Evolutionary conservation across 495 filamentous ascomycete genomes (phyloP), one percentile per base, ranked within the genome.

Genomic region (Annulohypoxylon stygium): DNA sequence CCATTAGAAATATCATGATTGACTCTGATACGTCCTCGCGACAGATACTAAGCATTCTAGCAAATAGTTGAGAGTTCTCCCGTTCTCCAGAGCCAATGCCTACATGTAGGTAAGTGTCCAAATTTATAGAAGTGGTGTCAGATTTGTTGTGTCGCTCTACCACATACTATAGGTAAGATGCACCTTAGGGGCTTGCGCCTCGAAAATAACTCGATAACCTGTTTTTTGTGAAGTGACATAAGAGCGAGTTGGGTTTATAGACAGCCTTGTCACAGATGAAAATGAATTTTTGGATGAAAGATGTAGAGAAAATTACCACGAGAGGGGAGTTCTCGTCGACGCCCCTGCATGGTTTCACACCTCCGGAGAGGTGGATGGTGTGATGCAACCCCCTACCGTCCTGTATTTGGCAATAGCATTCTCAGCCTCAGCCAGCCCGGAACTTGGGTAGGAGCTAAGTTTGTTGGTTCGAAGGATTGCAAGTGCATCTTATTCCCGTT

Each of bases 341-440:
- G 47, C 67, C 67, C 59, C 59, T 70, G 59, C 59, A 58, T 63
- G 9, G 23, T 70, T 41, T 58, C 59, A 50, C 50, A 69, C 59
- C 43, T n/a, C 16, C 50, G n/a, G n/a, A 37, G 59, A 50, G 26
- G 37, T 50, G 62, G 50, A 37, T 37, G 43, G 54, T 20, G 14
- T 57, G 53, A 54, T 54, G 33, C 30, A 43, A 50, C 36, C 50
- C 20, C 34, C 43, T 39, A 30, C 3, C 12, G 23, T 43, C 26
- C 50, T 36, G 51, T 54, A 53, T 68, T n/a, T 68, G 23, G 45
- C 51, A 25, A 58, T 63, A 26, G 36, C 26, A 0, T 16, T 64
- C 39, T 63, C 43, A 65, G 67, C 67, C 67, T 70, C 53, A 64
- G 41, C 34, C 12, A n/a, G 43, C 18, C 54, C 12, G 8, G 18